Base-by-base conservation (phyloP, 257 asterid genomes). In the Salvia miltiorrhiza region DNA sequence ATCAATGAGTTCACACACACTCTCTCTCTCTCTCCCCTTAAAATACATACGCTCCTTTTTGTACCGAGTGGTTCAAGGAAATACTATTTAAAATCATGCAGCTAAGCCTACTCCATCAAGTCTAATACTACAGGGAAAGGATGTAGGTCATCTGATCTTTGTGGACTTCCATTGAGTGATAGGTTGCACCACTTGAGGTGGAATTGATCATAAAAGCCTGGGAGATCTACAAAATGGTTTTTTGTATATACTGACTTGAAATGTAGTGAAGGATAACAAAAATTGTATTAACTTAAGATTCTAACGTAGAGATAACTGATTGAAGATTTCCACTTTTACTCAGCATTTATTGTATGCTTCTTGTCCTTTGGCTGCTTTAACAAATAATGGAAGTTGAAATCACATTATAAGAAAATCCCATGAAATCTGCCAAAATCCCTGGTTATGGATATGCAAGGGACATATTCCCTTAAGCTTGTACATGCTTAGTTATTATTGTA, bases 1-100 rank as follows among this genome's bases (percentile, higher is more conserved):
- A 20, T 33, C 17, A 28, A 37, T 39, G 21, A 17, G 20, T 45
- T 61, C 63, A 33, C 52, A 9, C 7, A 13, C 57, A 57, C 61
- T 52, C n/a, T n/a, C n/a, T n/a, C n/a, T n/a, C 67, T 50, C 41
- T 23, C 39, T 65, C 77, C 40, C 58, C 23, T 52, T 44, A 33
- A 32, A 28, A 40, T 28, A 26, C 24, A 19, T 14, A 69, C 5
- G 16, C 43, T 11, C 2, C 6, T 9, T 23, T 24, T 37, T 33
- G 13, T 1, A 4, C 37, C 24, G 10, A 54, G 43, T 69, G 7
- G 4, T 70, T 47, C 45, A 12, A 28, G 71, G 33, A 20, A 71
- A 66, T 60, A 43, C 53, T 26, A 0, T 64, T 21, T 47, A 52
- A 35, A 44, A 65, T 44, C 48, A 23, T 75, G 65, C 57, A 61